phyloP scores from a whole-genome alignment of 202 grass and related monocot species.

The Musa balbisiana region DNA sequence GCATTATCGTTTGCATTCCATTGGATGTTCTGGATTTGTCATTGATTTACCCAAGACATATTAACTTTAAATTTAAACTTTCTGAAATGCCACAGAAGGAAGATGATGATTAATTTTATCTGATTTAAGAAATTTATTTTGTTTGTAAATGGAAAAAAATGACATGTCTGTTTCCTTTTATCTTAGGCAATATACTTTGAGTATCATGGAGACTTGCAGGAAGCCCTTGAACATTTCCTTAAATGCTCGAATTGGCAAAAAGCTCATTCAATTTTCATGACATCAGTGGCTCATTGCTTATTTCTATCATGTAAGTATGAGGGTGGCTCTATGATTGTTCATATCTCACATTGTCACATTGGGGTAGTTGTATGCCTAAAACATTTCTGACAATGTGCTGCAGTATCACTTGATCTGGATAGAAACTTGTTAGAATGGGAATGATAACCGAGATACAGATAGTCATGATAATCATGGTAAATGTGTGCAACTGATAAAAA shows the following conservation, averaged over 20 bases:
- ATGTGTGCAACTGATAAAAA: too few relatives aligned
- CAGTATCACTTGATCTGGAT: background rate
- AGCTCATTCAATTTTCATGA: conserved; percentile 87
- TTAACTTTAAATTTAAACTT: background rate
- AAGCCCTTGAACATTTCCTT: conserved; percentile 74
- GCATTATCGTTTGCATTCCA: conserved; percentile 16
- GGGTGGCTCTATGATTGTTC: background rate
- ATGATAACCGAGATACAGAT: too few relatives aligned
- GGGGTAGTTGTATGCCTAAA: background rate
- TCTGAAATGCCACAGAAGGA: background rate
- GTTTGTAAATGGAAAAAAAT: conserved; percentile 5
- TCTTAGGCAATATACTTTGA: conserved; percentile 78
- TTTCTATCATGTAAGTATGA: conserved; percentile 82
- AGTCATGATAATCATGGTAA: background rate
- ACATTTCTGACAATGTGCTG: background rate
- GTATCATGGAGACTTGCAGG: conserved; percentile 56
- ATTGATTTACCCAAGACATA: background rate
- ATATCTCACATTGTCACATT: background rate
- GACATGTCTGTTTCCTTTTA: conserved; percentile 5
- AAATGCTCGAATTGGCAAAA: conserved; percentile 70
- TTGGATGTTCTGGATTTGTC: background rate
- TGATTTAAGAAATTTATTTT: background rate
- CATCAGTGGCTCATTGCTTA: conserved; percentile 62
- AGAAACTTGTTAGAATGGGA: background rate
- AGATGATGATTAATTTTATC: background rate